These are phyloP conservation scores for Fusarium devonianum DNA, from an alignment of 2,329 filamentous ascomycete species.

Conservation along the genomic window DNA sequence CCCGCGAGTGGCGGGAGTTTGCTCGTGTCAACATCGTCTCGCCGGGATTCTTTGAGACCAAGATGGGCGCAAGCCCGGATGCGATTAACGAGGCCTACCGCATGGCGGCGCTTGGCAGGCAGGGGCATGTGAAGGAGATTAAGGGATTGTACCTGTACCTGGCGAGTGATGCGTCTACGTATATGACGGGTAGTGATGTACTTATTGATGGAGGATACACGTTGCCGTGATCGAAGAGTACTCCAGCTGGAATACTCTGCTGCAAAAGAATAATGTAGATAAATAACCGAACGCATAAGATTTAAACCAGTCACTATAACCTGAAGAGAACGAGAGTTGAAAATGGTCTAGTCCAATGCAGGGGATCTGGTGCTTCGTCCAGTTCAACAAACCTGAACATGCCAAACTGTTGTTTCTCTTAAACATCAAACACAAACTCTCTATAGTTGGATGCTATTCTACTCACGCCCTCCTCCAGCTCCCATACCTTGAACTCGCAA, in stretches of 20 bases:
- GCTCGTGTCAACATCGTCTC: constrained; percentile 62
- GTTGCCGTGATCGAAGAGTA: constrained; percentile 5
- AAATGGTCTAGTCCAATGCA: no score
- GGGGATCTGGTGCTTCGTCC: no score
- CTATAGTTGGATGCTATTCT: constrained; percentile 76
- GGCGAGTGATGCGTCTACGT: constrained; percentile 54
- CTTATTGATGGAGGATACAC: constrained; percentile 31
- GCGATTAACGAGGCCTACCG: constrained; percentile 56
- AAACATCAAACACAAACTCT: constrained; percentile 71
- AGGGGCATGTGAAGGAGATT: constrained; percentile 70
- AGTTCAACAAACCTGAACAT: no score
- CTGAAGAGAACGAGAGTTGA: no score
- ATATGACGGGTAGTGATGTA: constrained; percentile 30
- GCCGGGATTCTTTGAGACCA: constrained; percentile 58
- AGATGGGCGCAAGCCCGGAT: constrained; percentile 55
- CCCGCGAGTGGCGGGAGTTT: constrained; percentile 63
- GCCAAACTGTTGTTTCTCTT: no score
- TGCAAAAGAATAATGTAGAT: no score
- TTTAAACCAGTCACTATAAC: no score
- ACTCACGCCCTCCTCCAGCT: constrained; percentile 70
- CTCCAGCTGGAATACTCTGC: no score
- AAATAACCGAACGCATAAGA: no score
- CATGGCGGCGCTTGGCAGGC: constrained; percentile 61
- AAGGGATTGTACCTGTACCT: constrained; percentile 66
- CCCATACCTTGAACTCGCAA: constrained; percentile 78